phyloP scores from a whole-genome alignment of 768 basidiomycete genomes.

The Arthromyces matolae region DNA sequence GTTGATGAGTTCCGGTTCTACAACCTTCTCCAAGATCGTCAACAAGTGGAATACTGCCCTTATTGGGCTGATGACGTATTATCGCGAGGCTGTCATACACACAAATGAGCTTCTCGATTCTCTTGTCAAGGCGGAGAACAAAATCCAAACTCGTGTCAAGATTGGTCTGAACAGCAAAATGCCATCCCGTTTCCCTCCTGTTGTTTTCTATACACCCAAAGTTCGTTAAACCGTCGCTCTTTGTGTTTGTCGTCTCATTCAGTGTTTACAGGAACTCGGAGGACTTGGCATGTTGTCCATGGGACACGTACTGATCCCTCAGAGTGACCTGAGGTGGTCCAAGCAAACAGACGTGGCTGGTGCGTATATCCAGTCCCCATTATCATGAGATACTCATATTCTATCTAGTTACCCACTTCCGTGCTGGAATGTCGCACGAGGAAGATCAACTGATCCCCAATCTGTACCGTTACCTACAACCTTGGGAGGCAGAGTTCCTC shows the following conservation, averaged over 20 bases:
- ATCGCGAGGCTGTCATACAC: slow-evolving; percentile 95
- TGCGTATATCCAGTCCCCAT: slow-evolving; percentile 20
- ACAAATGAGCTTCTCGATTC: slow-evolving; percentile 95
- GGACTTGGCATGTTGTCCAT: slow-evolving; percentile 99
- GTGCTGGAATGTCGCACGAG: slow-evolving; percentile 96
- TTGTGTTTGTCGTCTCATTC: slow-evolving; percentile 1
- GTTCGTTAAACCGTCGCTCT: slow-evolving; percentile 25
- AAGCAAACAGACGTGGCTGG: slow-evolving; percentile 97
- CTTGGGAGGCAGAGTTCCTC: slow-evolving; percentile 96
- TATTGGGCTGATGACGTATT: slow-evolving; percentile 96
- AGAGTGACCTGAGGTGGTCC: slow-evolving; percentile 95
- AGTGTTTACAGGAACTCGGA: slow-evolving; percentile 69
- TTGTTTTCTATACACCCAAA: slow-evolving; percentile 95
- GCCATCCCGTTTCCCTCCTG: slow-evolving; percentile 98
- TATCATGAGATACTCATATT: neutral
- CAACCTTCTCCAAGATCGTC: slow-evolving; percentile 98
- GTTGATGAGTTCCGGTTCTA: slow-evolving; percentile 97
- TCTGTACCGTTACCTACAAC: slow-evolving; percentile 92
- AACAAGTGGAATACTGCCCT: slow-evolving; percentile 97
- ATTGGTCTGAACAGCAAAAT: slow-evolving; percentile 99
- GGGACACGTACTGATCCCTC: slow-evolving; percentile 98
- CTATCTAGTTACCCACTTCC: slow-evolving; percentile 87
- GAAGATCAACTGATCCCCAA: slow-evolving; percentile 96
- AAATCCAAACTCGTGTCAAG: slow-evolving; percentile 99
- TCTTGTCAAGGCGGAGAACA: slow-evolving; percentile 98